Evolutionary conservation across 306 rosid species (phyloP).

Genomic region (Trifolium fragiferum): DNA sequence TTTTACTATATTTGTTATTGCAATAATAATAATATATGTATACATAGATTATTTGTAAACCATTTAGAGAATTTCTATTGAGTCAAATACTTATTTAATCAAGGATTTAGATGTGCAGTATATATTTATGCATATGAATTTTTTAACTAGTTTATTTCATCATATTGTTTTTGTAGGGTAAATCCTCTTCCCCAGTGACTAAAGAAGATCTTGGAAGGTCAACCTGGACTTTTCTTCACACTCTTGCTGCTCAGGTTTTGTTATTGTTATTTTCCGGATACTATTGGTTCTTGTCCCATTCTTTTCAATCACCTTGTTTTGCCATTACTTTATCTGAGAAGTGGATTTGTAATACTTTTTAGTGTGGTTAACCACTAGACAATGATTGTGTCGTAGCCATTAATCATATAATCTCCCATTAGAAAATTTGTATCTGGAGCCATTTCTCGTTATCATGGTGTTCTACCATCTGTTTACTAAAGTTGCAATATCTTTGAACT

Average conservation of each 20-base stretch:
- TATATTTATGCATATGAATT: slow-evolving; percentile 8
- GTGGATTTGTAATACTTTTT: background rate
- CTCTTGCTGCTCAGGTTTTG: slow-evolving; percentile 90
- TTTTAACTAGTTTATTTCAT: slow-evolving; percentile 4
- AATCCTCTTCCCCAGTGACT: slow-evolving; percentile 59
- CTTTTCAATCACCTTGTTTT: slow-evolving; percentile 7
- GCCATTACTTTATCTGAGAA: slow-evolving; percentile 27
- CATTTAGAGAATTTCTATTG: background rate
- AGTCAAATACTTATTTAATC: slow-evolving; percentile 8
- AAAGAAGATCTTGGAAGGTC: slow-evolving; percentile 91
- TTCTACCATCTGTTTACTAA: background rate
- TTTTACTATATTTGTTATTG: slow-evolving; percentile 1
- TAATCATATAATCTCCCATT: background rate
- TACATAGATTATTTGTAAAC: slow-evolving; percentile 9
- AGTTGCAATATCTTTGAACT: slow-evolving; percentile 24
- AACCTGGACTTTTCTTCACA: slow-evolving; percentile 97
- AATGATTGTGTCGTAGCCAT: slow-evolving; percentile 28
- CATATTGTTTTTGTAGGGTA: slow-evolving; percentile 50
- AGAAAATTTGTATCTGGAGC: background rate
- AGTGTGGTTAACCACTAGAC: background rate
- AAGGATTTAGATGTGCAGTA: slow-evolving; percentile 19
- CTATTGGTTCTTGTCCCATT: background rate
- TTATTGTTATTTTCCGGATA: slow-evolving; percentile 26
- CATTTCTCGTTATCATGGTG: slow-evolving; percentile 17
- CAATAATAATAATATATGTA: background rate